A percentile compares a stretch with the other conserved stretches of the same genome.
phyloP scores from a whole-genome alignment of 345 rosid species.

The Viola odorata region DNA sequence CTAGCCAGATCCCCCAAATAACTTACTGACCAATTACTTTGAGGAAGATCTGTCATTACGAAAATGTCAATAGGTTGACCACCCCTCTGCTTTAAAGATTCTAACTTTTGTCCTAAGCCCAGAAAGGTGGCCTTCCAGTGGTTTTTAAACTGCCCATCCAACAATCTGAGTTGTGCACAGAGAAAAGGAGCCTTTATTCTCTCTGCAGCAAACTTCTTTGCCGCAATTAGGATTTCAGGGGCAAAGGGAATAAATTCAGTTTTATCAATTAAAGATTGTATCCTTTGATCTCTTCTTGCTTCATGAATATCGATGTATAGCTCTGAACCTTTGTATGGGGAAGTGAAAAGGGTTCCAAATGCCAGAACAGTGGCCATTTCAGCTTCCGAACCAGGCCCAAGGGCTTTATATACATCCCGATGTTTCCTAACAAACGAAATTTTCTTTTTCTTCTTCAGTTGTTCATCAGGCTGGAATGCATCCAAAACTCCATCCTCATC shows the following conservation, averaged over 20 bases:
- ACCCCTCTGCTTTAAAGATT: conserved; percentile 38
- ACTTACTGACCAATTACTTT: conserved; percentile 70
- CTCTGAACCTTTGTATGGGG: conserved; percentile 75
- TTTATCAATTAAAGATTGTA: conserved; percentile 54
- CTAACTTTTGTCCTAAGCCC: conserved; percentile 56
- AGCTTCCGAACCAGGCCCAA: conserved; percentile 74
- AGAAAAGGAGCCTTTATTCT: conserved; percentile 63
- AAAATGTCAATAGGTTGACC: conserved; percentile 48
- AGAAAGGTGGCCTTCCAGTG: conserved; percentile 68
- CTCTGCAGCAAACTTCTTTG: conserved; percentile 51
- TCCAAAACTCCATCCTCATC: conserved; percentile 56
- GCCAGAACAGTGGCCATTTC: conserved; percentile 57
- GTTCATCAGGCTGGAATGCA: conserved; percentile 73
- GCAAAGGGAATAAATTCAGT: conserved; percentile 68
- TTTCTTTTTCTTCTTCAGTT: conserved; percentile 71
- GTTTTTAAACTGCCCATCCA: conserved; percentile 96
- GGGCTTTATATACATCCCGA: conserved; percentile 48
- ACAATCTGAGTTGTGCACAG: conserved; percentile 82
- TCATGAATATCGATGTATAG: conserved; percentile 53
- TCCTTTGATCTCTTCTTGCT: conserved; percentile 37
- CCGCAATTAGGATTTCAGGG: conserved; percentile 55
- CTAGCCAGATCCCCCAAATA: conserved; percentile 65
- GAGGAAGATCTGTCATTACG: conserved; percentile 92
- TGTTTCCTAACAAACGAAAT: conserved; percentile 58
- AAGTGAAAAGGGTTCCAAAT: conserved; percentile 84